Percentiles rank a stretch among this genome's conserved stretches.
phyloP scores from a whole-genome alignment of 2,329 filamentous ascomycete genomes.

The Lojkania enalia region DNA sequence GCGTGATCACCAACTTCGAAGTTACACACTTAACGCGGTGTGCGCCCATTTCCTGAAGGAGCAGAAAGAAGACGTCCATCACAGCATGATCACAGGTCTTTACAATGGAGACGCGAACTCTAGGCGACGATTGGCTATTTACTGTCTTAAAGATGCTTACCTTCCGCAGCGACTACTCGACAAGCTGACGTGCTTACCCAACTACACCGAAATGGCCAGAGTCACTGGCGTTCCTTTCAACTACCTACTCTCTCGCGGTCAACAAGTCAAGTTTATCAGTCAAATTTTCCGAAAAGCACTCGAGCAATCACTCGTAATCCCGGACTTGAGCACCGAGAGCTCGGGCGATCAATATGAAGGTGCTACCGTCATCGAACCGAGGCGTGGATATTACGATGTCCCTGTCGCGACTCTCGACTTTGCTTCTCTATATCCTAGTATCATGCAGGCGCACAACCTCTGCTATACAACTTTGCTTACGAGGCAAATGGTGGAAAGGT shows the following conservation, averaged over 20 bases:
- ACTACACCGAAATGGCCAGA: slow-evolving; percentile 99
- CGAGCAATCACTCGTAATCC: slow-evolving; percentile 91
- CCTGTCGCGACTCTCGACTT: slow-evolving; percentile 98
- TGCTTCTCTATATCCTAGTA: slow-evolving; percentile 95
- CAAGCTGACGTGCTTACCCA: slow-evolving; percentile 96
- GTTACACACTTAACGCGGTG: slow-evolving; percentile 96
- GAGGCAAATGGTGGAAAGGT: slow-evolving; percentile 74
- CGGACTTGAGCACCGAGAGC: slow-evolving; percentile 73
- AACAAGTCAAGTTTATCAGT: slow-evolving; percentile 97
- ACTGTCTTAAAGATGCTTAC: slow-evolving; percentile 97
- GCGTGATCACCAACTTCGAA: slow-evolving; percentile 90
- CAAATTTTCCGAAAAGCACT: slow-evolving; percentile 94
- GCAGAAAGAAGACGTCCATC: slow-evolving; percentile 97
- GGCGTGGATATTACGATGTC: slow-evolving; percentile 89
- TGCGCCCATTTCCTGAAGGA: slow-evolving; percentile 93
- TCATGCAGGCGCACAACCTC: slow-evolving; percentile 97
- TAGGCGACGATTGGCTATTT: slow-evolving; percentile 84
- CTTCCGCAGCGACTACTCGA: slow-evolving; percentile 93
- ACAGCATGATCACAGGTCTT: slow-evolving; percentile 98
- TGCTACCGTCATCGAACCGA: slow-evolving; percentile 96
- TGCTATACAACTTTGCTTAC: slow-evolving; percentile 95
- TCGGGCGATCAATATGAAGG: slow-evolving; percentile 91
- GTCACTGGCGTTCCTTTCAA: slow-evolving; percentile 99
- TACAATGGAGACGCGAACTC: slow-evolving; percentile 97
- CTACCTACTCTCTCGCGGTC: slow-evolving; percentile 84